Percentiles rank a stretch among this genome's conserved stretches.
These are phyloP conservation scores for maize (Zea mays) DNA, from an alignment of 176 grass and related monocot species.

Conservation along the genomic window DNA sequence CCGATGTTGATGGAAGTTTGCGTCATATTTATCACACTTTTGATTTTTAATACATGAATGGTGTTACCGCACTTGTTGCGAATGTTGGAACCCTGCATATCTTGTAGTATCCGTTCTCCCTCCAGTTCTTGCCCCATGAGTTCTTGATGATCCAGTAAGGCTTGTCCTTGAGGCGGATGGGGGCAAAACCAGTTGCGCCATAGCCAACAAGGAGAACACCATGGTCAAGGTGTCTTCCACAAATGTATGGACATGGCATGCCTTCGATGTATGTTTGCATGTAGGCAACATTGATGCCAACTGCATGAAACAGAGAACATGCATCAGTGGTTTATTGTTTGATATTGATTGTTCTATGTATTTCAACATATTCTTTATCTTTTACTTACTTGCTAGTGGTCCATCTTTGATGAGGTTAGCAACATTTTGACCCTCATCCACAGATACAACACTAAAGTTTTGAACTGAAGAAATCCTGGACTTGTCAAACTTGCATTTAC, in stretches of 20 bases:
- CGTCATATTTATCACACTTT: too few species aligned
- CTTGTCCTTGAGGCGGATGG: constrained; percentile 23
- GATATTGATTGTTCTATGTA: neutral
- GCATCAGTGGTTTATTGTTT: neutral
- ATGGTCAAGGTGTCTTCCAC: too few species aligned
- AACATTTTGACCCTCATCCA: too few species aligned
- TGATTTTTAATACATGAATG: too few species aligned
- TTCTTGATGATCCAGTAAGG: constrained; percentile 92
- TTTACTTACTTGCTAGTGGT: constrained; percentile 69
- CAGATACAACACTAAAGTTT: too few species aligned
- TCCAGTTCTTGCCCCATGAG: constrained; percentile 81
- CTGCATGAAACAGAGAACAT: neutral
- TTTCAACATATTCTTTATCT: neutral
- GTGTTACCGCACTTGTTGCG: too few species aligned
- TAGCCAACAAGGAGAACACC: too few species aligned
- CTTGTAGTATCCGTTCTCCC: constrained; percentile 80
- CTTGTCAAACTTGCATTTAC: constrained; percentile 72
- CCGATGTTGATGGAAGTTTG: too few species aligned
- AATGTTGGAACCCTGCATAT: constrained; percentile 66
- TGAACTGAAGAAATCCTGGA: constrained; percentile 61
- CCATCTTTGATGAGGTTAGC: constrained; percentile 72
- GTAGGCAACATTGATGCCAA: too few species aligned
- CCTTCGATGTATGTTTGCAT: too few species aligned
- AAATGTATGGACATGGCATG: too few species aligned
- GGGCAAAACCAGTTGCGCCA: too few species aligned